Base-by-base conservation (phyloP, 2,329 filamentous ascomycete genomes). In the Talaromyces amestolkiae region DNA sequence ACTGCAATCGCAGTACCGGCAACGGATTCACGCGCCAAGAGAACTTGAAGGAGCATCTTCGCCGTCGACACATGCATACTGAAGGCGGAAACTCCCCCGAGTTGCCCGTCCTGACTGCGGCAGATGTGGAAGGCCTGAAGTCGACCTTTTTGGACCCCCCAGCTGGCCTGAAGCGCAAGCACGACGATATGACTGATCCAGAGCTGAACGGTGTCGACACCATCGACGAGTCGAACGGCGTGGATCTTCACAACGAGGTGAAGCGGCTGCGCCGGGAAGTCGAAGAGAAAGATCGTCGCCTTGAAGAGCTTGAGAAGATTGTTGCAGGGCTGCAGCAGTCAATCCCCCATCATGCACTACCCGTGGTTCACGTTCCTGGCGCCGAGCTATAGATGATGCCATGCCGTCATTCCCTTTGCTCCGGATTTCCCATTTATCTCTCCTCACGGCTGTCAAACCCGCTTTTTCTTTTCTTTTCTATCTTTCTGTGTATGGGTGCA, bases 11-110 rank as follows among this genome's bases (percentile, higher is more conserved):
- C 43, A 91, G 93, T 73, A 89, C 87, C 0, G 93, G 92, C 68
- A 91, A 92, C 72, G 93, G 93, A 24, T 98, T 98, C 77, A 96
- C 93, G 9, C 88, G 94, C 59, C 91, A 93, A 73, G 94, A 98
- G 79, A 98, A 98, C 72, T 83, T 97, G 3, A 93, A 94, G 74
- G 94, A 98, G 79, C 94, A 98, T 78, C 82, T 97, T 19, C 90
- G 94, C 22, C 89, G 94, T 31, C 91, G 96, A n/a, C 94, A 98
- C 75, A 89, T 85, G 49, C 83, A 84, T 65, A 73, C 69, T 1
- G 77, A 78, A 37, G 77, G 75, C 47, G 74, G 72, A 2, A 67
- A 72, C 19, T 69, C 73, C 10, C 70, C 73, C 13, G 73, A 73
- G 13, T 64, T 73, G 8, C 67, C 79, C 5, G 79, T 69, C 54